These are phyloP conservation scores for Saposhnikovia divaricata DNA, from an alignment of 129 eudicot species.

Conservation along the genomic window DNA sequence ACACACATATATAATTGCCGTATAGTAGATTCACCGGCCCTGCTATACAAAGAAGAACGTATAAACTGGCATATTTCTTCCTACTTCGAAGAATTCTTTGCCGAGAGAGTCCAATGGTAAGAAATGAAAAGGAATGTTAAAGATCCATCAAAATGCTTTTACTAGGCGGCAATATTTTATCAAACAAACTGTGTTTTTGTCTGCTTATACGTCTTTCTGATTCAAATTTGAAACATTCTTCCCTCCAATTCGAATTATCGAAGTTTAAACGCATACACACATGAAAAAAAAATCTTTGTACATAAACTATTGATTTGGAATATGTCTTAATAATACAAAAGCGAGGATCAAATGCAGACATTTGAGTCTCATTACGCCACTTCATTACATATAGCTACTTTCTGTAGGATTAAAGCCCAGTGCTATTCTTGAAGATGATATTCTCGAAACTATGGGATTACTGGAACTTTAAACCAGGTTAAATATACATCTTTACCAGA, in stretches of 20 bases:
- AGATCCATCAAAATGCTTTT: not conserved
- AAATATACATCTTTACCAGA: no score
- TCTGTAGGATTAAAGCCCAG: not conserved
- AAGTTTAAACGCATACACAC: not conserved
- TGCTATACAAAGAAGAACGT: not conserved
- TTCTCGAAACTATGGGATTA: not conserved
- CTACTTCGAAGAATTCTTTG: not conserved
- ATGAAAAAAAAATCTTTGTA: not conserved
- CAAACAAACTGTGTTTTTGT: not conserved
- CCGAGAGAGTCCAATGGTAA: not conserved
- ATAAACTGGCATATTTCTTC: not conserved
- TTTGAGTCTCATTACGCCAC: not conserved
- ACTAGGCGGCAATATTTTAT: slow-evolving; percentile 5
- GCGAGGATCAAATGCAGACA: not conserved
- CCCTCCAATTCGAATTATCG: not conserved
- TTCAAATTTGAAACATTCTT: not conserved
- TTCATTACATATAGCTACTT: not conserved
- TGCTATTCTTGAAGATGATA: not conserved
- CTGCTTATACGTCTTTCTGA: not conserved
- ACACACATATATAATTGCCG: not conserved
- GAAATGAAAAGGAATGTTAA: not conserved
- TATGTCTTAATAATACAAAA: not conserved
- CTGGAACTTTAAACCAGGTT: not conserved
- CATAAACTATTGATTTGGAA: not conserved
- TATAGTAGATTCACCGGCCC: not conserved